Base-by-base conservation (phyloP, 1,284 basidiomycete genomes). In the Leccinum subrobustum region DNA sequence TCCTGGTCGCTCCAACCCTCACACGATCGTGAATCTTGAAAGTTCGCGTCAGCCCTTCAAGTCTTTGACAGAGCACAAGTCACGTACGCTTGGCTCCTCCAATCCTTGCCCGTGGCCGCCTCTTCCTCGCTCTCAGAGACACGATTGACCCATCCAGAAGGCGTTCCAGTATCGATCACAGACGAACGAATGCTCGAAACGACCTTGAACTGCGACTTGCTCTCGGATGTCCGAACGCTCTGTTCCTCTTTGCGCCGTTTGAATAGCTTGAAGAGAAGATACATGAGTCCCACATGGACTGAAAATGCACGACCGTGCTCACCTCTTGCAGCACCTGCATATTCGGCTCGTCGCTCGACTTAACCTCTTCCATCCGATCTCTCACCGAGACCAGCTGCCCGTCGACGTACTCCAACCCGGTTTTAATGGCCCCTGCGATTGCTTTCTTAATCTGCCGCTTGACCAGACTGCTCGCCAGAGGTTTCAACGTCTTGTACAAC, bases 371-470 rank as follows among this genome's bases (percentile, higher is more conserved):
- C 84, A 94, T 87, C 39, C 86, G 79, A 66, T 92, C 87, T 18
- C 88, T 80, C 31, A 94, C 89, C 18, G 80, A 81, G n/a, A 92
- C 88, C 25, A 98, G 84, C 78, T 96, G 92, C 25, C 89, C 89
- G 72, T 95, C 92, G 39, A 92, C 79, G 70, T 94, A 92, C 75
- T 94, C 93, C 63, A 98, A 80, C 2, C 85, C 93, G 11, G 89
- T 92, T 57, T 80, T 83, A 63, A 98, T 87, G 7, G 88, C 89
- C 62, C 86, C 88, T 64, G 84, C 79, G 57, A 97, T 82, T 1
- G 91, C 96, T 75, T 89, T 92, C 77, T 90, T 81, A 67, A 99
- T 88, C 73, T 96, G 93, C 74, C 86, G 89, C 86, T 98, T 98
- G 71, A 99, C 89, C 55, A 97, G 78, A 4, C 84, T 84, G 4